Conservation (phyloP, 2,329 filamentous ascomycete species). For the Talaromyces amestolkiae region DNA sequence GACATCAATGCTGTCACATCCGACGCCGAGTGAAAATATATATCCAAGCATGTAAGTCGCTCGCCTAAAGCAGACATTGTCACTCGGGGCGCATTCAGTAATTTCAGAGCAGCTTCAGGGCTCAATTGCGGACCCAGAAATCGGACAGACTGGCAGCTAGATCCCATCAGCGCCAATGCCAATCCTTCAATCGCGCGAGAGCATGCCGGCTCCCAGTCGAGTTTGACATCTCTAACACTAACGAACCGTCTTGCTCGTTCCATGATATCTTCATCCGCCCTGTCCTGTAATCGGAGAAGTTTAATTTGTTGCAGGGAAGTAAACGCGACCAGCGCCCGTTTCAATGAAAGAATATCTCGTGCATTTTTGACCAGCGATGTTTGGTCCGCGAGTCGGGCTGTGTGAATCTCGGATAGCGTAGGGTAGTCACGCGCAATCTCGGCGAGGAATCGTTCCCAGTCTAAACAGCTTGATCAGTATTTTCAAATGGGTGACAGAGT, state of each 20-base stretch:
- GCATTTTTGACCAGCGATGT: constrained; percentile 49
- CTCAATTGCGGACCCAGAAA: constrained; percentile 64
- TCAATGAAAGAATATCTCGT: constrained; percentile 54
- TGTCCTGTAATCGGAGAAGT: constrained; percentile 61
- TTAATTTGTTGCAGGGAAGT: constrained; percentile 63
- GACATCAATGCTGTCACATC: constrained; percentile 59
- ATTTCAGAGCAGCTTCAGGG: constrained; percentile 55
- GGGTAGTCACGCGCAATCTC: constrained; percentile 24
- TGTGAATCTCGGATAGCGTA: constrained; percentile 29
- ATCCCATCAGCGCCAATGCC: constrained; percentile 55
- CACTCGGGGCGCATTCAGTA: constrained; percentile 48
- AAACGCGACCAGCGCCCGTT: constrained; percentile 57
- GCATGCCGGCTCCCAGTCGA: constrained; percentile 63
- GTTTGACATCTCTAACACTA: constrained; percentile 47
- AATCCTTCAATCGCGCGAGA: constrained; percentile 60
- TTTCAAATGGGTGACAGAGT: not conserved
- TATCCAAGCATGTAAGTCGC: constrained; percentile 60
- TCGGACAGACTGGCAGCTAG: constrained; percentile 56
- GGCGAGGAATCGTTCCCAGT: constrained; percentile 30
- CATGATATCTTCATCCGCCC: constrained; percentile 55
- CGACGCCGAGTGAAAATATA: constrained; percentile 60
- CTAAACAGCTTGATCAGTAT: constrained; percentile 21
- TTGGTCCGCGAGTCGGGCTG: constrained; percentile 37
- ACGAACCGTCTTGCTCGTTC: constrained; percentile 52
- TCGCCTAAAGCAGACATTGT: constrained; percentile 53